Percentiles rank a stretch among this genome's conserved stretches.
These are phyloP conservation scores for Epichloe baconii DNA, from an alignment of 2,329 filamentous ascomycete genomes.

Conservation along the genomic window DNA sequence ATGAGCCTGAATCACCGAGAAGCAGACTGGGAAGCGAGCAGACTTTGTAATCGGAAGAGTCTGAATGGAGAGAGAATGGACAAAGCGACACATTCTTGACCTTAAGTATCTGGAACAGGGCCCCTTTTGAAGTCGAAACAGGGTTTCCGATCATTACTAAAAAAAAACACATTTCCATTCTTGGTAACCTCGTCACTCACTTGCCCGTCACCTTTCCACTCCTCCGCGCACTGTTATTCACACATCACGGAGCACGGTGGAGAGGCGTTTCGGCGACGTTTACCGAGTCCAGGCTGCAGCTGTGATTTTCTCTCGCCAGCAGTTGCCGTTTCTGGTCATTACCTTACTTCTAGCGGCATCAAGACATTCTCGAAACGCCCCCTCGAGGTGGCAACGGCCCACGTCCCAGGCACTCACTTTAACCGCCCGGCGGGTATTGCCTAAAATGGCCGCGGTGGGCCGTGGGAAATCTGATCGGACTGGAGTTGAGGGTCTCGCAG, in stretches of 20 bases:
- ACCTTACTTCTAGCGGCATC: not conserved
- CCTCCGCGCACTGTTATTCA: not conserved
- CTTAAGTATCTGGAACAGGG: not conserved
- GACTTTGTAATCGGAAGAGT: not conserved
- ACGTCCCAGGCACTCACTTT: not conserved
- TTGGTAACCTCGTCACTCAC: not conserved
- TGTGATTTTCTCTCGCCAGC: not conserved
- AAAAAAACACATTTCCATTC: not conserved
- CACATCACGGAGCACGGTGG: not conserved
- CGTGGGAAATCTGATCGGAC: not conserved
- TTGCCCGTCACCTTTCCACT: not conserved
- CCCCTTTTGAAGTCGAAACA: not conserved
- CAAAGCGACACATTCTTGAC: not conserved
- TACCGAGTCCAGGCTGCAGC: not conserved
- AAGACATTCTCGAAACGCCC: not conserved
- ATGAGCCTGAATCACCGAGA: too few relatives aligned
- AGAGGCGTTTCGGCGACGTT: conserved; percentile 2
- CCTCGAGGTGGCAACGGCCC: not conserved
- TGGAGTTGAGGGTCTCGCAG: not conserved
- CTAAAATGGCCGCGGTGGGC: not conserved
- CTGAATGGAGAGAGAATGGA: not conserved
- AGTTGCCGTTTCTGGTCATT: conserved; percentile 1
- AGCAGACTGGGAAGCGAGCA: not conserved
- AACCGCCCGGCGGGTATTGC: not conserved
- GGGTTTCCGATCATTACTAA: not conserved